Evolutionary conservation across 1,284 basidiomycete species (phyloP).

Genomic region (Ceratobasidium sp.): DNA sequence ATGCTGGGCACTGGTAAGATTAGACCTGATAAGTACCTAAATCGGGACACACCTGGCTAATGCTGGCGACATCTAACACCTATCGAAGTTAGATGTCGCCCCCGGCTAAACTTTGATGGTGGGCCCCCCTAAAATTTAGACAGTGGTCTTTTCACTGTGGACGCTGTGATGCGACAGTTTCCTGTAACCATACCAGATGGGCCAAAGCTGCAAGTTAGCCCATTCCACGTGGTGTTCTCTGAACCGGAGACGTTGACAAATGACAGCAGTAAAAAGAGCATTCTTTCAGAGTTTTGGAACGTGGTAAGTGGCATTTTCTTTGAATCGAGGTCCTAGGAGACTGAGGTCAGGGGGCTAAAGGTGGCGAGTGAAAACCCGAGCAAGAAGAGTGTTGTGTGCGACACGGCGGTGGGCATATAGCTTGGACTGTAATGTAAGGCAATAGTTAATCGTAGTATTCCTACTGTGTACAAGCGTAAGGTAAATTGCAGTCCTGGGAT

Average conservation of each 20-base stretch:
- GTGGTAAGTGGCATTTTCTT: neutral
- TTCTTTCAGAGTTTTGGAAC: slow-evolving; percentile 2
- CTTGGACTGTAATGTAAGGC: too few relatives aligned
- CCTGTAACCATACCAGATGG: neutral
- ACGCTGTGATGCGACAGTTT: neutral
- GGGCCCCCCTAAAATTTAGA: too few relatives aligned
- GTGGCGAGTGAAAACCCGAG: neutral
- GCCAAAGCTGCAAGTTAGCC: neutral
- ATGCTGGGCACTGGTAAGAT: too few relatives aligned
- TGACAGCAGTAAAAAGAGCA: neutral
- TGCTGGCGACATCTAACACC: too few relatives aligned
- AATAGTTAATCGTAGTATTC: too few relatives aligned
- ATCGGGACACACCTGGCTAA: too few relatives aligned
- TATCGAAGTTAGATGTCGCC: too few relatives aligned
- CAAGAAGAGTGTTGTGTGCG: neutral
- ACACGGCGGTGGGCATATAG: neutral
- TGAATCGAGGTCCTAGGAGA: neutral
- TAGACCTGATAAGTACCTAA: too few relatives aligned
- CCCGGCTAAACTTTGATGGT: too few relatives aligned
- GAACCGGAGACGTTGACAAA: neutral
- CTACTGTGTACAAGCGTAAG: too few relatives aligned
- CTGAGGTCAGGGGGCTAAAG: neutral
- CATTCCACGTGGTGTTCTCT: slow-evolving; percentile 1
- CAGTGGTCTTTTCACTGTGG: too few relatives aligned
- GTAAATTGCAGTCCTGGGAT: too few relatives aligned